phyloP scores from a whole-genome alignment of 208 protist genomes.

The Leishmania mexicana region DNA sequence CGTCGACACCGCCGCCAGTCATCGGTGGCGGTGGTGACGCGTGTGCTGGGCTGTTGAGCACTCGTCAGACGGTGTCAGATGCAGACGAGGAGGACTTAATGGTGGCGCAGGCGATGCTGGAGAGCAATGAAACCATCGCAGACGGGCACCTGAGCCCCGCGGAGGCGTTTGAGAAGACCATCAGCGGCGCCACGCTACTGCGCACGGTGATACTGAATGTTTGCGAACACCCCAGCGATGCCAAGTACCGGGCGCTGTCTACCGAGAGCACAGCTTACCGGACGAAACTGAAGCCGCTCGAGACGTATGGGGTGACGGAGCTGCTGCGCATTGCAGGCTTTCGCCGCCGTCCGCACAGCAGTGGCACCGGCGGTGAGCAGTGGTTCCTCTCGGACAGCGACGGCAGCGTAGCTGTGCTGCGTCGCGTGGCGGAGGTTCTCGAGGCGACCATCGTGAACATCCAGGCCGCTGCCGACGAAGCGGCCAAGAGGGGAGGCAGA shows the following conservation, averaged over 20 bases:
- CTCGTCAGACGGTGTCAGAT: constrained; percentile 36
- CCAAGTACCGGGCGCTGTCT: constrained; percentile 65
- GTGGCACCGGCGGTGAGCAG: constrained; percentile 41
- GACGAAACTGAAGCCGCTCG: constrained; percentile 60
- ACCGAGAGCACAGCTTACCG: constrained; percentile 62
- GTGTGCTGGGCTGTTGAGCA: constrained; percentile 39
- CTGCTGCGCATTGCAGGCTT: constrained; percentile 74
- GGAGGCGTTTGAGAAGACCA: constrained; percentile 45
- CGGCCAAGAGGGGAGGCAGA: constrained; percentile 13
- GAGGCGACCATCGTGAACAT: constrained; percentile 45
- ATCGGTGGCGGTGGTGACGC: neutral
- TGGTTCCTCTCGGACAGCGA: constrained; percentile 68
- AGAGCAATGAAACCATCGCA: constrained; percentile 68
- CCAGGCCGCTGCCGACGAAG: constrained; percentile 30
- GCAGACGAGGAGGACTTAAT: constrained; percentile 70
- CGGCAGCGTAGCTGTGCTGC: constrained; percentile 50
- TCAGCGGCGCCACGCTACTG: constrained; percentile 48
- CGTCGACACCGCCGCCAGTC: constrained; percentile 1
- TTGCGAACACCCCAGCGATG: constrained; percentile 48
- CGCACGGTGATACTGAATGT: constrained; percentile 55
- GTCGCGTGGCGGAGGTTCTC: constrained; percentile 42
- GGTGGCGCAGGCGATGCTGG: constrained; percentile 58
- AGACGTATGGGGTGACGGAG: constrained; percentile 59
- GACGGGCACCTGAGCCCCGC: constrained; percentile 25
- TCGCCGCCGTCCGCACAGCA: constrained; percentile 40